A percentile compares a stretch with the other conserved stretches of the same genome.
phyloP scores from a whole-genome alignment of 805 yeast genomes.

The Starmerella powellii region DNA sequence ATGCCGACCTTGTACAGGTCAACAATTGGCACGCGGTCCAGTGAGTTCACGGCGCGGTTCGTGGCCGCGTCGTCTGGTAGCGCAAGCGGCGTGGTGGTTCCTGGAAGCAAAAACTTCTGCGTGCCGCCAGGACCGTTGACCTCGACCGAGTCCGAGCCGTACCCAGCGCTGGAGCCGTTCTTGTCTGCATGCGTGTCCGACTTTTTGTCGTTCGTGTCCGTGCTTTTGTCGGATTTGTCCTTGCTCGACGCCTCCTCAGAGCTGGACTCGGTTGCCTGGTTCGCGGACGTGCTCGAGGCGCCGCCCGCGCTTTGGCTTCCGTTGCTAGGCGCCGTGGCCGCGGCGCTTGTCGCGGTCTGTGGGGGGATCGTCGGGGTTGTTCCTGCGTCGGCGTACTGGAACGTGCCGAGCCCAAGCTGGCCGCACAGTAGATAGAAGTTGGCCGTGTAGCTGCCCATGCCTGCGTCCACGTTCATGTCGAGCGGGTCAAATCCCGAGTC shows the following conservation, averaged over 20 bases:
- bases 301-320: neutral
- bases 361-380: no score
- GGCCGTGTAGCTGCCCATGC: constrained; percentile 10
- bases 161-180: neutral
- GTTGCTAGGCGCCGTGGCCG: neutral
- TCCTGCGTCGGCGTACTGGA: constrained; percentile 1
- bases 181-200: neutral
- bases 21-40: constrained; percentile 68
- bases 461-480: constrained; percentile 3
- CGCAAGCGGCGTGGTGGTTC: constrained; percentile 27
- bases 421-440: constrained; percentile 15
- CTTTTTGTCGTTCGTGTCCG: neutral
- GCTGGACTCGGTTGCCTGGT: no score
- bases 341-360: no score
- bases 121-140: neutral
- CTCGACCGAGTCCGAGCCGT: neutral
- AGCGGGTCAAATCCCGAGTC: neutral
- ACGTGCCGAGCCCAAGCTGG: constrained; percentile 14
- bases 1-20: constrained; percentile 71
- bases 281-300: neutral
- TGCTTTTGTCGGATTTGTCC: neutral
- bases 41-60: constrained; percentile 43
- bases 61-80: constrained; percentile 39
- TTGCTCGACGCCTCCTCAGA: no score
- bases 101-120: neutral